Base-by-base conservation (phyloP, 2,329 filamentous ascomycete species). In the Exophiala alcalophila region DNA sequence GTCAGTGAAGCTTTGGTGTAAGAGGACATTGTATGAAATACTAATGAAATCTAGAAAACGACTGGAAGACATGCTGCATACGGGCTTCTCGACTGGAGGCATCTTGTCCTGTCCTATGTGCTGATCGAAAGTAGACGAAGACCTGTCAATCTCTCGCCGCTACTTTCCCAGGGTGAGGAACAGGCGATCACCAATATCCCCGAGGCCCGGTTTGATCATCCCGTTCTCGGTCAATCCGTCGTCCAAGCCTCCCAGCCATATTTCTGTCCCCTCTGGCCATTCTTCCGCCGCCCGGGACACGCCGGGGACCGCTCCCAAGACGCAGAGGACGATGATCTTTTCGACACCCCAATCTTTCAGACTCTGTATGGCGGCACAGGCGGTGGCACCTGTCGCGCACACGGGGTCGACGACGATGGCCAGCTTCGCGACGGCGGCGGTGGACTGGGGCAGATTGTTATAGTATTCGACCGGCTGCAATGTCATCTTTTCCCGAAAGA, bases 401-500 rank as follows among this genome's bases (percentile, higher is more conserved):
- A 97, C 80, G 3, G 91, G 92, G 61, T 97, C 91, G 33, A 95
- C 78, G 40, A 96, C 72, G 60, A 96, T 85, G 46, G 89, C 89
- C 9, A 95, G 73, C 15, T 77, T 73, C 1, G 71, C 64, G 3
- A 20, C 53, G 30, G 27, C 53, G 40, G 26, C 62, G 54, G 30
- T 59, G 48, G 20, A 65, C 50, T 34, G 61, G 24, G 89, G 89
- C 14, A 96, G 81, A 67, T 95, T 95, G 74, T 96, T 96, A 77
- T 96, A 96, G 77, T 96, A 95, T 68, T 95, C 90, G 45, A 96
- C 90, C 3, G 90, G 88, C 59, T 88, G 81, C 43, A 96, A 81
- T 30, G 86, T 91, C 43, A 80, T 80, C 47, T 85, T 87, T 64
- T 96, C 90, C 61, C 90, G 87, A 74, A 91, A 97, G 60, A 97